These are phyloP conservation scores for Wallacemonas sp. DNA, from an alignment of 208 protist species.

Conservation along the genomic window DNA sequence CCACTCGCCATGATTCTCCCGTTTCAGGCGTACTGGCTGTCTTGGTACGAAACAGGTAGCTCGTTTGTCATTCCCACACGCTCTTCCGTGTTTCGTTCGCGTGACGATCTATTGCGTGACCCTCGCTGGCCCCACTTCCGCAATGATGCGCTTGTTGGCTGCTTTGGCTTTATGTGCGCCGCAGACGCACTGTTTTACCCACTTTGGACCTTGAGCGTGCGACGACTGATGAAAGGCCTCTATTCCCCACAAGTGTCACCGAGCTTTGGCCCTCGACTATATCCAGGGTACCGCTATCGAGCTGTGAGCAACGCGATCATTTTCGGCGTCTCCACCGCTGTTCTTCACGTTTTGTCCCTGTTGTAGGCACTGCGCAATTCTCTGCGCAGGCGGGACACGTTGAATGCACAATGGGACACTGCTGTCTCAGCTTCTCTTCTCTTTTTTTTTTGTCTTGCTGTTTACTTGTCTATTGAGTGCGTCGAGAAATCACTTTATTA, in stretches of 20 bases:
- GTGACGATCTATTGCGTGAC: slow-evolving; percentile 45
- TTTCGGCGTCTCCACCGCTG: slow-evolving; percentile 39
- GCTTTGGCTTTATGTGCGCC: slow-evolving; percentile 47
- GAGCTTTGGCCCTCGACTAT: slow-evolving; percentile 50
- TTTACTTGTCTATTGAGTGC: not conserved
- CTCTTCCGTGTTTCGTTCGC: slow-evolving; percentile 65
- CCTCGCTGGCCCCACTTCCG: slow-evolving; percentile 56
- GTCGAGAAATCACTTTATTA: not conserved
- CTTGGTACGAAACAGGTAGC: slow-evolving; percentile 74
- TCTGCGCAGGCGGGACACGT: no score
- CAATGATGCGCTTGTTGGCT: slow-evolving; percentile 60
- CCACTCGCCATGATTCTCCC: slow-evolving; percentile 53
- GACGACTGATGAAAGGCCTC: slow-evolving; percentile 41
- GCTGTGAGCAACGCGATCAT: slow-evolving; percentile 54
- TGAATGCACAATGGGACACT: no score
- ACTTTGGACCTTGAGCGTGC: slow-evolving; percentile 23
- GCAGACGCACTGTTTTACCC: slow-evolving; percentile 55
- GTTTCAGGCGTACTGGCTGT: slow-evolving; percentile 62
- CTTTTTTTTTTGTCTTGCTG: no score
- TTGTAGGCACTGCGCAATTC: not conserved
- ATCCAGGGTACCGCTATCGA: slow-evolving; percentile 66
- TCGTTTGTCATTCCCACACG: slow-evolving; percentile 68
- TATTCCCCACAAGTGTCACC: slow-evolving; percentile 47
- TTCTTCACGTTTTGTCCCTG: not conserved
- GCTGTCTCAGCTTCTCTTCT: no score